phyloP scores from a whole-genome alignment of 2,329 filamentous ascomycete genomes.

The Fusarium buharicum region DNA sequence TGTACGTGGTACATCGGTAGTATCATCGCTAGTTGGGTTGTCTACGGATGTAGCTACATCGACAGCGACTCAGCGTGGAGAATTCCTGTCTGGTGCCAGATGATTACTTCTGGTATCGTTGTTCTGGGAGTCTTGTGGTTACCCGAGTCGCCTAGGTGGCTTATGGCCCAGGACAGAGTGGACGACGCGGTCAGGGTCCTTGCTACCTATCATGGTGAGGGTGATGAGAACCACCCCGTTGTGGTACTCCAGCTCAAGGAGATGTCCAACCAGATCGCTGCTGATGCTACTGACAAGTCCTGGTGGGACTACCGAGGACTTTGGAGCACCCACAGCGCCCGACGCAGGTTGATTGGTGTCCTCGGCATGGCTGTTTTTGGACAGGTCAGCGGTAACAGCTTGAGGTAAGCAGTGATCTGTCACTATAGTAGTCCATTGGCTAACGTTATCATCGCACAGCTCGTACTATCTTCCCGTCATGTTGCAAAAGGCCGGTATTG shows the following conservation, averaged over 20 bases:
- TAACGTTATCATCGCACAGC: conserved; percentile 10
- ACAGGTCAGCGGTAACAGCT: conserved; percentile 62
- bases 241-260: conserved; percentile 64
- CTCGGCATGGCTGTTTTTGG: conserved; percentile 63
- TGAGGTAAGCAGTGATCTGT: conserved; percentile 38
- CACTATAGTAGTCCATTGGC: accelerated
- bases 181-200: conserved; percentile 57
- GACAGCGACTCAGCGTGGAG: conserved; percentile 55
- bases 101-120: conserved; percentile 61
- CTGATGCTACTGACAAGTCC: conserved; percentile 62
- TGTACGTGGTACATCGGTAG: conserved; percentile 62
- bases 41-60: conserved; percentile 61
- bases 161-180: conserved; percentile 54
- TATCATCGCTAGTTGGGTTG: conserved; percentile 65
- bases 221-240: conserved; percentile 59
- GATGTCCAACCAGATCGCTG: conserved; percentile 58
- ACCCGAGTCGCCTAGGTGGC: conserved; percentile 61
- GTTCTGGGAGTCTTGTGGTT: conserved; percentile 56
- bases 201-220: conserved; percentile 63
- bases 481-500: conserved; percentile 63
- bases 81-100: conserved; percentile 63
- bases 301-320: conserved; percentile 67
- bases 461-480: conserved; percentile 67
- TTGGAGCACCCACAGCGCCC: conserved; percentile 59
- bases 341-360: conserved; percentile 62